A percentile compares a stretch with the other conserved stretches of the same genome.
These are phyloP conservation scores for Botrytis byssoidea DNA, from an alignment of 2,329 filamentous ascomycete genomes.

Conservation along the genomic window DNA sequence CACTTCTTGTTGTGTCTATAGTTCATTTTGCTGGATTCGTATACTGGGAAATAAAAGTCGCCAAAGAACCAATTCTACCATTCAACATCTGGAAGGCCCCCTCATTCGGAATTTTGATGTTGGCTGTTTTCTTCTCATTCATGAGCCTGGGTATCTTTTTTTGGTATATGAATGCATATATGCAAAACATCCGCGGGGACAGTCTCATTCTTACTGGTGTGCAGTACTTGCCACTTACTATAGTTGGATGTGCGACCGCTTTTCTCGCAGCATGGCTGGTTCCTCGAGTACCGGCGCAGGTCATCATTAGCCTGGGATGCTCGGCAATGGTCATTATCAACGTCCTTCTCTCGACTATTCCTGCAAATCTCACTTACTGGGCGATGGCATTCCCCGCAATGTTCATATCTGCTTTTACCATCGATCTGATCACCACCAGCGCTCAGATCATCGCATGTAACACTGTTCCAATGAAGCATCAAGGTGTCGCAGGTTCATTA, in stretches of 20 bases:
- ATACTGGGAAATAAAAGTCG: slow-evolving; percentile 27
- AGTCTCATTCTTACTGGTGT: slow-evolving; percentile 43
- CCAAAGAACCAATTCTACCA: slow-evolving; percentile 29
- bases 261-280: slow-evolving; percentile 47
- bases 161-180: slow-evolving; percentile 51
- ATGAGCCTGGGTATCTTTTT: slow-evolving; percentile 43
- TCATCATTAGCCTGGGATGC: slow-evolving; percentile 46
- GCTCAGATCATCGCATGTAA: slow-evolving; percentile 55
- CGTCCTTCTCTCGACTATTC: slow-evolving; percentile 46
- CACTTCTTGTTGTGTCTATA: slow-evolving; percentile 25
- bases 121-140: slow-evolving; percentile 26
- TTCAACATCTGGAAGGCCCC: slow-evolving; percentile 32
- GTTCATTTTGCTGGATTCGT: slow-evolving; percentile 24
- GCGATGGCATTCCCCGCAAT: slow-evolving; percentile 44
- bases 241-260: slow-evolving; percentile 43
- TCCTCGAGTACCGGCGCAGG: slow-evolving; percentile 47
- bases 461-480: slow-evolving; percentile 46
- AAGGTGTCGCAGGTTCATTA: slow-evolving; percentile 50
- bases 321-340: slow-evolving; percentile 36
- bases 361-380: slow-evolving; percentile 47
- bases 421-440: slow-evolving; percentile 51
- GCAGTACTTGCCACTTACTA: slow-evolving; percentile 44
- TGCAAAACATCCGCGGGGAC: slow-evolving; percentile 44
- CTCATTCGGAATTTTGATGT: slow-evolving; percentile 26
- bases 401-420: slow-evolving; percentile 43